Percentiles rank a stretch among this genome's conserved stretches.
These are phyloP conservation scores for Clavariopsis aquatica DNA, from an alignment of 495 filamentous ascomycete genomes.

Conservation along the genomic window DNA sequence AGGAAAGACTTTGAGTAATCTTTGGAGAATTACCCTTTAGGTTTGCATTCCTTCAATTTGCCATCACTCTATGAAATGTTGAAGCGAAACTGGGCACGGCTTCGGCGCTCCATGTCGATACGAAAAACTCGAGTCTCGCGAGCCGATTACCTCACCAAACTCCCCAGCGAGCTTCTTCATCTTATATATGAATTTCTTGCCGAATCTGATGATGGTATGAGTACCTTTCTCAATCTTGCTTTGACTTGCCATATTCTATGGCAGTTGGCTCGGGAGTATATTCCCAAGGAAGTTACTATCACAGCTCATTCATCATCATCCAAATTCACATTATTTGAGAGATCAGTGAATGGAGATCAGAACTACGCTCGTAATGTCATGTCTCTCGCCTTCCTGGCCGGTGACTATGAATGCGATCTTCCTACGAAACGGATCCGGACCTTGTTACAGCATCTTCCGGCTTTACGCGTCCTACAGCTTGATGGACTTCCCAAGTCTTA, in stretches of 20 bases:
- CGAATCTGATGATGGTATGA: background rate
- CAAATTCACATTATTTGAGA: slow-evolving; percentile 2
- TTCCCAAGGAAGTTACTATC: background rate
- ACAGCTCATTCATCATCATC: background rate
- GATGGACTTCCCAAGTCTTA: background rate
- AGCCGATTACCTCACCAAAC: background rate
- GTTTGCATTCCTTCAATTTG: background rate
- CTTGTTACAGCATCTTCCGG: background rate
- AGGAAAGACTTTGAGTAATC: too few species aligned
- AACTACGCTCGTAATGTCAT: slow-evolving; percentile 5
- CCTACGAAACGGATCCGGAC: background rate
- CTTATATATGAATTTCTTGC: background rate
- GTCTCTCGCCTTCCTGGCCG: background rate
- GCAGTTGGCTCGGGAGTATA: slow-evolving; percentile 1
- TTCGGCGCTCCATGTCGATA: background rate
- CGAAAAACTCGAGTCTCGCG: background rate
- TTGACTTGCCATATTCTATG: slow-evolving; percentile 5
- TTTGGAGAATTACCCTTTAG: too few species aligned
- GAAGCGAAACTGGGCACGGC: background rate
- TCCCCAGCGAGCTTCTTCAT: background rate
- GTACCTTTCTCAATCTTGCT: background rate
- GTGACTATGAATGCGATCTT: background rate
- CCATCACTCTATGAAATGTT: background rate
- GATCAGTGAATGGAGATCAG: background rate
- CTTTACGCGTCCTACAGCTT: background rate